Evolutionary conservation across 352 stramenopile genomes (phyloP).

Genomic region (Globisporangium camurandrum): DNA sequence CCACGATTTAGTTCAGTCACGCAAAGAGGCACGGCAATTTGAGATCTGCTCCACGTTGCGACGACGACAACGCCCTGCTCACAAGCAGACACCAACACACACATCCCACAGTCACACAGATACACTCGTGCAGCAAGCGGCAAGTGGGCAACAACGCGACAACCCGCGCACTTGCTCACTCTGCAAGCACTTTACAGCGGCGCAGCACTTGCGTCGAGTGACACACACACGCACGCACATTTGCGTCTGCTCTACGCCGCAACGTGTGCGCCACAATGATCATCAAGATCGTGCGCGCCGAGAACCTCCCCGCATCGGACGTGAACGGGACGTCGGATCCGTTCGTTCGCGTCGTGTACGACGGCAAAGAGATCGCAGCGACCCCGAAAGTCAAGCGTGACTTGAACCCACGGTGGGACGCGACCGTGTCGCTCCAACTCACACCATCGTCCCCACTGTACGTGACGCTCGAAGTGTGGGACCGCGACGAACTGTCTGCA

Average conservation of each 20-base stretch:
- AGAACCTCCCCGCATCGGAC: conserved; percentile 60
- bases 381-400: conserved; percentile 68
- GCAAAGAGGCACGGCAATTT: too few species aligned
- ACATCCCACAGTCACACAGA: too few species aligned
- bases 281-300: conserved; percentile 68
- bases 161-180: too few species aligned
- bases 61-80: too few species aligned
- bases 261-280: conserved; percentile 1
- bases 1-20: too few species aligned
- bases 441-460: conserved; percentile 45
- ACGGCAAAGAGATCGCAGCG: conserved; percentile 57
- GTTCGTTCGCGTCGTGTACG: conserved; percentile 70
- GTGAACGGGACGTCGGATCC: conserved; percentile 61
- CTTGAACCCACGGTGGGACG: conserved; percentile 72
- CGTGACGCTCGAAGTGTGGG: conserved; percentile 64
- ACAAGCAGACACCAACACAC: too few species aligned
- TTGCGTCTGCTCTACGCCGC: too few species aligned
- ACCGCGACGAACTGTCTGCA: conserved; percentile 60
- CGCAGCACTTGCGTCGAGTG: not conserved
- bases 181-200: not conserved
- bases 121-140: too few species aligned
- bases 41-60: too few species aligned
- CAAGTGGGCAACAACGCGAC: too few species aligned
- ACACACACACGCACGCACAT: not conserved
- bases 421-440: conserved; percentile 49